These are phyloP conservation scores for Allium cepa DNA, from an alignment of 106 monocot genomes.

Conservation along the genomic window DNA sequence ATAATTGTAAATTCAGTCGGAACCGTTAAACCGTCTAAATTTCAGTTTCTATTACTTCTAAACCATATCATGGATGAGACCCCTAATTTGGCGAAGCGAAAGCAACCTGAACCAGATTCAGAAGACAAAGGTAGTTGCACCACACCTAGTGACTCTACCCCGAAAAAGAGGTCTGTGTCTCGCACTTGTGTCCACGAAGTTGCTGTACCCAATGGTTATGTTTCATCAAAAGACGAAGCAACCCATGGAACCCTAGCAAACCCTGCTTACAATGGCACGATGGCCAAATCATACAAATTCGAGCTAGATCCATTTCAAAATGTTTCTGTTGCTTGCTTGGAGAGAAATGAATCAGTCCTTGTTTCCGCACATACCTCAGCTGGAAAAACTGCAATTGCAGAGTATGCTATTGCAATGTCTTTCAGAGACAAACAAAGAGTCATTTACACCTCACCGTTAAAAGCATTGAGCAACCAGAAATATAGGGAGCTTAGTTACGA, in stretches of 20 bases:
- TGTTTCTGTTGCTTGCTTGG: constrained; percentile 87
- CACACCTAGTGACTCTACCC: background rate
- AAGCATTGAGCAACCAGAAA: constrained; percentile 98
- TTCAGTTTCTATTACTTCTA: background rate
- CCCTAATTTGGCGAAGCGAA: constrained; percentile 24
- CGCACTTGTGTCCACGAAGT: constrained; percentile 95
- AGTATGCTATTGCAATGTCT: constrained; percentile 97
- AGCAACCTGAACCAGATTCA: constrained; percentile 11
- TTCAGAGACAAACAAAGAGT: constrained; percentile 93
- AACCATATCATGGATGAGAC: constrained; percentile 19
- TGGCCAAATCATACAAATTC: constrained; percentile 92
- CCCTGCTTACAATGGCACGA: constrained; percentile 56
- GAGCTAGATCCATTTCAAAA: constrained; percentile 85
- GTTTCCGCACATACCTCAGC: constrained; percentile 98
- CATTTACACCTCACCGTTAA: constrained; percentile 93
- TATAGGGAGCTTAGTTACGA: constrained; percentile 89
- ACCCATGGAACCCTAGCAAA: constrained; percentile 64
- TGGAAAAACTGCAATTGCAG: constrained; percentile 93
- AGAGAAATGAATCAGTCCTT: constrained; percentile 82
- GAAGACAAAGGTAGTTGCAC: background rate
- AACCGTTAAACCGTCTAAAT: background rate
- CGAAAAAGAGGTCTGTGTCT: constrained; percentile 42
- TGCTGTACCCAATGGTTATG: constrained; percentile 63
- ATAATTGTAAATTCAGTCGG: too few species aligned
- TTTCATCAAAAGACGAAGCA: constrained; percentile 40